phyloP scores from a whole-genome alignment of 352 stramenopile species.

The Globisporangium solare region DNA sequence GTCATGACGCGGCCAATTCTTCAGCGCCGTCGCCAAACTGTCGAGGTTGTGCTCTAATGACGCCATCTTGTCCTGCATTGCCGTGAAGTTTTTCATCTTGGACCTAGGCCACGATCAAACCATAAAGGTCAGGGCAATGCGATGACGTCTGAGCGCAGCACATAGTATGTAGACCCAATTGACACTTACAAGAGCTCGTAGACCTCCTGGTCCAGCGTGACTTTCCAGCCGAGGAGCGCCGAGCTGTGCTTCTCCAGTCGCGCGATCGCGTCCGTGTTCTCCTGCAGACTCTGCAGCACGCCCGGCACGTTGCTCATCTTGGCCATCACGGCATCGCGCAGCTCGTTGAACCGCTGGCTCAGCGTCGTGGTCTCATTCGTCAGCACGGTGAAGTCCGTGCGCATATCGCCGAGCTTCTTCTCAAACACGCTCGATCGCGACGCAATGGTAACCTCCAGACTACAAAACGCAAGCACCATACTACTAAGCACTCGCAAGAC shows the following conservation, averaged over 20 bases:
- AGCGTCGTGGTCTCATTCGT: conserved; percentile 37
- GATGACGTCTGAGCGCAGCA: too few relatives aligned
- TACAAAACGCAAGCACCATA: conserved; percentile 4
- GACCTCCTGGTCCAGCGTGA: conserved; percentile 57
- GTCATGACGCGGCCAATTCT: conserved; percentile 45
- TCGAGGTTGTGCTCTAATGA: conserved; percentile 61
- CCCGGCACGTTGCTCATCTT: conserved; percentile 24
- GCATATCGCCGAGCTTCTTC: conserved; percentile 59
- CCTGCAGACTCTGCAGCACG: conserved; percentile 31
- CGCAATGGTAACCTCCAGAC: conserved; percentile 58
- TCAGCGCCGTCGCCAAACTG: conserved; percentile 28
- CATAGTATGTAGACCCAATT: too few relatives aligned
- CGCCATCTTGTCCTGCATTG: conserved; percentile 49
- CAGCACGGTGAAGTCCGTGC: conserved; percentile 51
- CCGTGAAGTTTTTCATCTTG: conserved; percentile 51
- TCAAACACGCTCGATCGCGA: conserved; percentile 50
- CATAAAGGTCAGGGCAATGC: too few relatives aligned
- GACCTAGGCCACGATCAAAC: conserved; percentile 7
- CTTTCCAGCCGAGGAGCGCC: conserved; percentile 56
- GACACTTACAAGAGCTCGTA: conserved; percentile 34
- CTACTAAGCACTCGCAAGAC: too few relatives aligned
- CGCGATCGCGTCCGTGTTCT: conserved; percentile 48
- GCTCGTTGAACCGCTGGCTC: conserved; percentile 38
- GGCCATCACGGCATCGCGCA: conserved; percentile 36
- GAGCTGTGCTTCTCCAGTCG: conserved; percentile 73